Base-by-base conservation (phyloP, 2,329 filamentous ascomycete species). In the Claviceps sp. region DNA sequence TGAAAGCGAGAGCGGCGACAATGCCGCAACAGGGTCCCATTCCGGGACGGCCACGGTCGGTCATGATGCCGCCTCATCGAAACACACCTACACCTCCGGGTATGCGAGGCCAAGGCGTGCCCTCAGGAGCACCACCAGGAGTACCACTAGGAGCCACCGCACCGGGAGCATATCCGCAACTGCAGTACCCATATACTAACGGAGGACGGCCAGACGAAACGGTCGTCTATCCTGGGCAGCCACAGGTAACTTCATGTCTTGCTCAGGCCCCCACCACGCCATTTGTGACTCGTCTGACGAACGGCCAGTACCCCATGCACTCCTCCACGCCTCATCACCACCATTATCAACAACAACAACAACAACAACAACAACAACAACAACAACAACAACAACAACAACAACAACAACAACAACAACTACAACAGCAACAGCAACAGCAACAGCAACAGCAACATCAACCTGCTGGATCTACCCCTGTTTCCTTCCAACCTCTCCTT, bases 11-110 rank as follows among this genome's bases (percentile, higher is more conserved):
- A 56, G 79, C 77, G 5, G 78, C 76, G 23, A 77, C 78, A 37
- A 70, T 84, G 54, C 80, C 74, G 73, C 57, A 72, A 69, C 55
- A 74, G 73, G 57, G 71, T 67, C 57, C 60, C 26, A 61, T 78
- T 71, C 59, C 73, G 63, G 60, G 66, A 50, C 65, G 69, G 60
- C 67, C 73, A 52, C 74, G 77, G 37, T 76, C 76, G 52, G 73
- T 62, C 22, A 61, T 76, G 50, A 58, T 76, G 44, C 79, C 75
- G 44, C 79, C 79, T 26, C 86, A 83, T 68, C 78, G 82, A 51
- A 79, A 85, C 56, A 90, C 84, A 2, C 80, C 86, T 9, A 91
- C 87, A 34, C 87, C 87, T 4, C 86, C 86, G 3, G 73, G 69
- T 11, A 70, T 66, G 55, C 65, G 64, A 56, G 60, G 58, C 13